These are phyloP conservation scores for Pseudogymnoascus sp. DNA, from an alignment of 2,329 filamentous ascomycete genomes.

Conservation along the genomic window DNA sequence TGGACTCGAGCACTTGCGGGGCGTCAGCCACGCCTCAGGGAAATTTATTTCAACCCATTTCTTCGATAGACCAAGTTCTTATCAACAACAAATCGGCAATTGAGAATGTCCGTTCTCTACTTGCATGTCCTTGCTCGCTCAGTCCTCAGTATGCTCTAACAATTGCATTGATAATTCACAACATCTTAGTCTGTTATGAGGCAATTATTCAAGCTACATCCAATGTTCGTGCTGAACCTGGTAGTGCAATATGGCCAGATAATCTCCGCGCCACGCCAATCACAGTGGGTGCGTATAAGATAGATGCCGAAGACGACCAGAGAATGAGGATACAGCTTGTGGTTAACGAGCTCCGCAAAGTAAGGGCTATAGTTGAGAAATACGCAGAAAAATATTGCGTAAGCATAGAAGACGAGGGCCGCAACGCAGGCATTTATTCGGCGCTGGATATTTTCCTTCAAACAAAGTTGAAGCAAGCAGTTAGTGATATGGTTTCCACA, in stretches of 20 bases:
- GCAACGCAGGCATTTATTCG: neutral
- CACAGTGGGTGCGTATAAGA: neutral
- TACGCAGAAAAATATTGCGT: neutral
- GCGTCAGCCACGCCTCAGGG: neutral
- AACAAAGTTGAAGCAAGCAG: neutral
- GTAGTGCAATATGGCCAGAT: neutral
- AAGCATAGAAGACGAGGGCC: neutral
- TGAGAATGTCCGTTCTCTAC: neutral
- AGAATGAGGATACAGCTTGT: constrained; percentile 2
- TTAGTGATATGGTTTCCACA: neutral
- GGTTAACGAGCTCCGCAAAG: constrained; percentile 1
- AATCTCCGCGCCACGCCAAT: neutral
- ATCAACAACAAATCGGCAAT: constrained; percentile 4
- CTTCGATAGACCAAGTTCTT: constrained; percentile 1
- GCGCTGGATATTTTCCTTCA: neutral
- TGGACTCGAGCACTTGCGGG: neutral
- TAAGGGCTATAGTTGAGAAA: neutral
- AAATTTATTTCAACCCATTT: neutral
- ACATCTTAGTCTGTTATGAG: neutral
- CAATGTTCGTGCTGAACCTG: neutral
- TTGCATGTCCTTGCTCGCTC: neutral
- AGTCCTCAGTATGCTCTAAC: neutral
- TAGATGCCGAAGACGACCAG: neutral
- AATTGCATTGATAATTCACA: neutral
- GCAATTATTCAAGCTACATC: constrained; percentile 3